Evolutionary conservation across 164 flowering plant genomes (phyloP).

Genomic region (Paratinospora sagittata): DNA sequence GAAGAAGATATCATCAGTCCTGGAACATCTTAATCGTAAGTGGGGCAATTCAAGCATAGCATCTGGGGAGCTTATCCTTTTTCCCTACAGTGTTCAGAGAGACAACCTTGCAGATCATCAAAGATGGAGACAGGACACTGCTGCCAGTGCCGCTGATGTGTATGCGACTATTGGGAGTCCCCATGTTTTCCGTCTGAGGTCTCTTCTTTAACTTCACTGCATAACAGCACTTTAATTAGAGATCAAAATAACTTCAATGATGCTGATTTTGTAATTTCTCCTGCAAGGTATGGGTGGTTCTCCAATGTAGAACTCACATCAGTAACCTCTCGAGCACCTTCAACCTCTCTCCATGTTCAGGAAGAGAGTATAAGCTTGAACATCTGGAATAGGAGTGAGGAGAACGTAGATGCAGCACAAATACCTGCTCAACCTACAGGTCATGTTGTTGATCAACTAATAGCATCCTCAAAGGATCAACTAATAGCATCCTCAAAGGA

Average conservation of each 20-base stretch:
- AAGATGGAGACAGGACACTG: constrained; percentile 77
- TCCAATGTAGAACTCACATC: constrained; percentile 32
- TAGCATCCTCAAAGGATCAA: no score
- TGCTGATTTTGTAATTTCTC: constrained; percentile 12
- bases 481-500: constrained; percentile 15
- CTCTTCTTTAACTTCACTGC: background rate
- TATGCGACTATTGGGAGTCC: constrained; percentile 69
- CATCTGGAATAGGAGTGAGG: constrained; percentile 21
- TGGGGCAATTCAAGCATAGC: constrained; percentile 83
- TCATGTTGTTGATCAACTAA: constrained; percentile 19
- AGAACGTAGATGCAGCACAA: constrained; percentile 15
- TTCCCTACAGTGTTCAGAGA: constrained; percentile 60
- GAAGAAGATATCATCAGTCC: constrained; percentile 87
- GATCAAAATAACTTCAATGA: background rate
- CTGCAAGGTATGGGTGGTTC: constrained; percentile 92
- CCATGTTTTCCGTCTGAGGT: constrained; percentile 84
- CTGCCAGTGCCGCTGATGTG: constrained; percentile 75
- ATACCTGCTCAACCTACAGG: constrained; percentile 15
- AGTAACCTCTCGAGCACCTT: constrained; percentile 21
- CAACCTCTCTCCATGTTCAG: constrained; percentile 16
- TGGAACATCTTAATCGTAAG: constrained; percentile 90
- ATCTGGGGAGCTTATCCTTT: constrained; percentile 68
- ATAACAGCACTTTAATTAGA: background rate
- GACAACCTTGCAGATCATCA: constrained; percentile 42
- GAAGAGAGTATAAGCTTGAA: constrained; percentile 17